Percentiles rank a stretch among this genome's conserved stretches.
phyloP scores from a whole-genome alignment of 129 eudicot genomes.

The Glebionis coronaria region DNA sequence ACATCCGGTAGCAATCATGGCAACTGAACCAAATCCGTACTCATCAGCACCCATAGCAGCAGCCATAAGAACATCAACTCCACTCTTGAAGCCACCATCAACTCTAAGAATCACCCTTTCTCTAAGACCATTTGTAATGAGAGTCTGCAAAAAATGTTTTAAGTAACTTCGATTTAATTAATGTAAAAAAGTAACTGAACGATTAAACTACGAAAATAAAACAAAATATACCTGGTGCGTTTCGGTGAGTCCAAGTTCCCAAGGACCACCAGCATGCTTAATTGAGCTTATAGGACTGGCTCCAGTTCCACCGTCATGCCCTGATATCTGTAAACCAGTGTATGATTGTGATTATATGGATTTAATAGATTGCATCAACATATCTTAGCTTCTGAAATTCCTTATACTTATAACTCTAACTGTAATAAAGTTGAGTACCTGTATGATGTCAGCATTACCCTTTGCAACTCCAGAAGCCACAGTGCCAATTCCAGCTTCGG shows the following conservation, averaged over 20 bases:
- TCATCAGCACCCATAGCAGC: constrained; percentile 99
- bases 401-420: no score
- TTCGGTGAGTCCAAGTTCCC: constrained; percentile 99
- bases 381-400: no score
- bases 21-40: constrained; percentile 96
- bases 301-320: constrained; percentile 99
- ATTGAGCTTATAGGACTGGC: constrained; percentile 99
- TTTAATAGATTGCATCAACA: no score
- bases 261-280: constrained; percentile 99
- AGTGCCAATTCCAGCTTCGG: constrained; percentile 99
- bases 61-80: constrained; percentile 97
- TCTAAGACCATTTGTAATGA: constrained; percentile 84
- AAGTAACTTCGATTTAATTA: not conserved
- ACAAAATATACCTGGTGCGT: constrained; percentile 71
- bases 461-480: constrained; percentile 99
- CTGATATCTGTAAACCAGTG: constrained; percentile 69
- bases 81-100: constrained; percentile 99
- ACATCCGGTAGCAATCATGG: constrained; percentile 99
- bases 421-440: constrained; percentile 44
- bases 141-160: constrained; percentile 51
- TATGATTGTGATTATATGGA: not conserved
- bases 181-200: constrained; percentile 4
- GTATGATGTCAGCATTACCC: constrained; percentile 98
- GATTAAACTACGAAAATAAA: not conserved
- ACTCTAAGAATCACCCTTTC: constrained; percentile 97